Evolutionary conservation across 2,329 filamentous ascomycete genomes (phyloP).

Genomic region (Cladosporium sp.): DNA sequence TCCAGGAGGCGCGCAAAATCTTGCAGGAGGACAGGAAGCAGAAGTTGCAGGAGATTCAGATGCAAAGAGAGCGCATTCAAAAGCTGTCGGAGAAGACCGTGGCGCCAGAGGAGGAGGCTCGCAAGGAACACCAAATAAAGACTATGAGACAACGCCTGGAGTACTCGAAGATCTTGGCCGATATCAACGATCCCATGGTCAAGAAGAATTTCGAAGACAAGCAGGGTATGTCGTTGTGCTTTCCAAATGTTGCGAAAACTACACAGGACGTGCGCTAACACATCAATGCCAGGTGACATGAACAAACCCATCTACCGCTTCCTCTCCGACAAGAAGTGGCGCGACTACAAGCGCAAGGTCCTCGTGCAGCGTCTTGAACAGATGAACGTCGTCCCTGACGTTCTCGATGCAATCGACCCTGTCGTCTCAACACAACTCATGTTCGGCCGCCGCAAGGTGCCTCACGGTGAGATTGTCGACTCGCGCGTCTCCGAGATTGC

Average conservation of each 20-base stretch:
- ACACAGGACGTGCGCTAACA: constrained; percentile 5
- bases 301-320: constrained; percentile 92
- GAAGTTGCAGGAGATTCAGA: constrained; percentile 74
- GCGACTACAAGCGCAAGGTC: constrained; percentile 74
- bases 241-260: neutral
- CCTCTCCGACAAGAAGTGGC: constrained; percentile 87
- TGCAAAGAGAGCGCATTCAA: constrained; percentile 68
- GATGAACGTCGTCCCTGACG: constrained; percentile 84
- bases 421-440: constrained; percentile 77
- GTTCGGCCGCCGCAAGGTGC: constrained; percentile 68
- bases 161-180: constrained; percentile 80
- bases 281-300: constrained; percentile 72
- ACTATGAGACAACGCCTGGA: constrained; percentile 75
- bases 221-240: constrained; percentile 60
- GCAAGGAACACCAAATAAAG: constrained; percentile 65
- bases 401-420: constrained; percentile 78
- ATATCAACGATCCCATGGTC: constrained; percentile 92
- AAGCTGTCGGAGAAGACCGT: constrained; percentile 58
- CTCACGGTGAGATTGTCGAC: constrained; percentile 77
- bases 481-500: constrained; percentile 71
- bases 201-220: constrained; percentile 95
- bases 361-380: constrained; percentile 83
- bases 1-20: constrained; percentile 90
- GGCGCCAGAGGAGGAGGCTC: constrained; percentile 32
- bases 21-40: constrained; percentile 76